phyloP scores from a whole-genome alignment of 306 rosid genomes.

The Cucumis melo region DNA sequence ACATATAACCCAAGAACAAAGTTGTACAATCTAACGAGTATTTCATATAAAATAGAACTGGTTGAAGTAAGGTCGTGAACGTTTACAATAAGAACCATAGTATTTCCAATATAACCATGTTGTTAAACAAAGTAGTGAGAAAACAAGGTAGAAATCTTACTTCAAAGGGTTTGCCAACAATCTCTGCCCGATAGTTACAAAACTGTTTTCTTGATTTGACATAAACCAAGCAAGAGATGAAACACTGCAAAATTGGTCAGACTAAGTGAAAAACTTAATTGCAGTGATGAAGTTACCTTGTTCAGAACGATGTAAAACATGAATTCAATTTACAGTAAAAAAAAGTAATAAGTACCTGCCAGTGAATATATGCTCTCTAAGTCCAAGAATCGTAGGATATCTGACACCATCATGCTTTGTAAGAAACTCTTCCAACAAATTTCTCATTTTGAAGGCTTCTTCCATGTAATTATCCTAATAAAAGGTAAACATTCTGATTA shows the following conservation, averaged over 20 bases:
- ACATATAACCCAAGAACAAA: too few relatives aligned
- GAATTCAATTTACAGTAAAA: conserved; percentile 14
- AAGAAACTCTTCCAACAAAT: conserved; percentile 80
- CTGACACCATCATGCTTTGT: conserved; percentile 44
- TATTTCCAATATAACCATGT: background rate
- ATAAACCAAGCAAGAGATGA: conserved; percentile 98
- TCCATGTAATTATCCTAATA: conserved; percentile 89
- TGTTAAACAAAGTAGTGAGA: background rate
- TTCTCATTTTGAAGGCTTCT: conserved; percentile 99
- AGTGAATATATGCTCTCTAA: conserved; percentile 90
- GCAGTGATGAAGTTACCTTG: conserved; percentile 3
- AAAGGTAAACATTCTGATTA: conserved; percentile 9
- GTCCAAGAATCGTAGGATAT: conserved; percentile 87
- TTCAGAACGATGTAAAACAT: conserved; percentile 5
- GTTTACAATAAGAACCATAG: background rate
- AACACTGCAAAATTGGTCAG: conserved; percentile 52
- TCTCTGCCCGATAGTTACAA: conserved; percentile 96
- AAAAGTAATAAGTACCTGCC: conserved; percentile 53
- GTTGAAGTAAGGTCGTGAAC: too few relatives aligned
- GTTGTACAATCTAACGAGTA: too few relatives aligned
- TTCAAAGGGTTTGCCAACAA: conserved; percentile 81
- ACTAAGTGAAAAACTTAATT: background rate
- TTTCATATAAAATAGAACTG: too few relatives aligned
- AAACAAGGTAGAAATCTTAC: conserved; percentile 22
- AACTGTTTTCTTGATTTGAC: conserved; percentile 92